Evolutionary conservation across 441 rosid species (phyloP), one percentile per base, ranked within the genome.

Genomic region (Metrosideros polymorpha): DNA sequence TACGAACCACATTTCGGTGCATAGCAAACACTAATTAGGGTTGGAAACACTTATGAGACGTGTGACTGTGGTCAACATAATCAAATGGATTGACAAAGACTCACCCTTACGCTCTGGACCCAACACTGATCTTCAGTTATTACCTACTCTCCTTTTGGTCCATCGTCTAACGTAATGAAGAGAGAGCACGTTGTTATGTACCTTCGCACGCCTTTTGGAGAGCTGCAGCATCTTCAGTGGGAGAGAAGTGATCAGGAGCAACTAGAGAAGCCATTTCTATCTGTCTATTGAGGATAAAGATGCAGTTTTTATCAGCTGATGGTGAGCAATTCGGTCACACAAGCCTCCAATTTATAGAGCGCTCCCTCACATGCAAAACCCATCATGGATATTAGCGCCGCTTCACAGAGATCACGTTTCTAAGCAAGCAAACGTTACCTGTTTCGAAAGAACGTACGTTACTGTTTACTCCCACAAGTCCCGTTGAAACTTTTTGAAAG

Each of bases 171-270:
- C 9, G 43, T 35, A 57, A 53, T 32, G 25, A 57, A 35, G 51
- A 55, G 59, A n/a, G 25, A 57, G 61, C 3, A 39, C 22, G 42
- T 32, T 24, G 49, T 14, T 24, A 25, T 39, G 45, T 71, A 92
- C 94, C 95, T 90, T 93, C 88, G 50, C 90, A 89, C 49, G 94
- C 93, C 89, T 91, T 86, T 14, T 82, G 42, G 79, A 93, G 89
- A 57, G 89, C 88, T 75, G 91, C 89, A 7, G 94, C 95, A 89
- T 93, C 95, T 87, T 88, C 92, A 79, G 45, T 54, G 49, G 91
- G 86, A 13, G 89, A 85, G 61, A 53, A 49, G 55, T 89, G 53
- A 51, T 4, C 56, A 39, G 94, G 93, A n/a, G 91, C 90, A 55
- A 61, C 47, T 12, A 90, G 82, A 53, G 88, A 90, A 25, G 94